Evolutionary conservation across 768 basidiomycete species (phyloP).

Genomic region (Neoboletus brunneissimus): DNA sequence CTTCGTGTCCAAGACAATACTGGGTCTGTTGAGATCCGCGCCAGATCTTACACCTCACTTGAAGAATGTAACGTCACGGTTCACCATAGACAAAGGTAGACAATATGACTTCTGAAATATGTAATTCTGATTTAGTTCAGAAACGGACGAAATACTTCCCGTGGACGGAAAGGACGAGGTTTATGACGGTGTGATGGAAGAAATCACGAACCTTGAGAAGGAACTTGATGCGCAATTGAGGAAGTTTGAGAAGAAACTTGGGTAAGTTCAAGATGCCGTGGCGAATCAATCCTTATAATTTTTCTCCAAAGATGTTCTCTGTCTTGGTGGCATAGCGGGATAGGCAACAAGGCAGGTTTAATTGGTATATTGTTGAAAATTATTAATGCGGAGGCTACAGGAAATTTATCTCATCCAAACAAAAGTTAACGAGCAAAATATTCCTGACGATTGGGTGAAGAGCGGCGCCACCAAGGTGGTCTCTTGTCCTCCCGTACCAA

Average conservation of each 20-base stretch:
- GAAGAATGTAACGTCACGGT: constrained; percentile 72
- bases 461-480: constrained; percentile 73
- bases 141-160: constrained; percentile 71
- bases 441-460: constrained; percentile 87
- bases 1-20: constrained; percentile 76
- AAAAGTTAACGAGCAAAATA: constrained; percentile 51
- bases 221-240: constrained; percentile 67
- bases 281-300: constrained; percentile 15
- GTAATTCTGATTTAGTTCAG: constrained; percentile 38
- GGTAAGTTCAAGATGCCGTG: constrained; percentile 40
- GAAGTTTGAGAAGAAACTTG: constrained; percentile 62
- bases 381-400: constrained; percentile 36
- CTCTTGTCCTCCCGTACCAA: neutral
- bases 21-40: constrained; percentile 70
- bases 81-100: constrained; percentile 55
- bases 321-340: constrained; percentile 72
- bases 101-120: constrained; percentile 4
- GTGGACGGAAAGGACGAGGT: constrained; percentile 80
- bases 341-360: constrained; percentile 69
- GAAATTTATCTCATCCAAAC: constrained; percentile 91
- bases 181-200: constrained; percentile 74
- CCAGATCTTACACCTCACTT: constrained; percentile 77
- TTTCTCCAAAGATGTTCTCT: constrained; percentile 43
- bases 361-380: neutral
- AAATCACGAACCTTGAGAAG: constrained; percentile 68